These are phyloP conservation scores for Colletotrichum orbiculare DNA, from an alignment of 2,329 filamentous ascomycete species.

Conservation along the genomic window DNA sequence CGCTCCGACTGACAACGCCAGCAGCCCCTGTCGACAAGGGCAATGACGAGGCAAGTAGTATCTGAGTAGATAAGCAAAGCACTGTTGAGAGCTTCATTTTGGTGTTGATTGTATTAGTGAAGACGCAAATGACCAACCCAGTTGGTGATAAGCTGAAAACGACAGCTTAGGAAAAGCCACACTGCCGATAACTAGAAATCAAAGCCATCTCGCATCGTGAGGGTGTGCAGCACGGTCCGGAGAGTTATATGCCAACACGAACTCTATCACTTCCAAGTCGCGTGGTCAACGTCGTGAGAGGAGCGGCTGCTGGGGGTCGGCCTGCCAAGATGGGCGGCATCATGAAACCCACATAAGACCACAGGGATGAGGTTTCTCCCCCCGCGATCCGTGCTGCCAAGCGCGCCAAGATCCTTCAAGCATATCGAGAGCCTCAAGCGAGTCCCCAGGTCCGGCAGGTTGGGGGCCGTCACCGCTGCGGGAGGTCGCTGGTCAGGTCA, in stretches of 20 bases:
- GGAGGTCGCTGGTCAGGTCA: constrained; percentile 23
- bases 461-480: not conserved
- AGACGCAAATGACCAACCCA: constrained; percentile 3
- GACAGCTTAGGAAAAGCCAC: not conserved
- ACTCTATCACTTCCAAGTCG: not conserved
- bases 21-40: not conserved
- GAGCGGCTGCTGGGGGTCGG: not conserved
- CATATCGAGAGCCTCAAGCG: constrained; percentile 16
- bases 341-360: constrained; percentile 35
- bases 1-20: not conserved
- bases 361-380: constrained; percentile 20
- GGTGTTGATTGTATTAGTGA: not conserved
- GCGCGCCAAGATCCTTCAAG: constrained; percentile 23
- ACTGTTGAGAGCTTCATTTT: constrained; percentile 23
- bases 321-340: constrained; percentile 18
- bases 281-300: not conserved
- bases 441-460: not conserved
- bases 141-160: not conserved
- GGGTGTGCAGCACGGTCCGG: not conserved
- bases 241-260: constrained; percentile 17
- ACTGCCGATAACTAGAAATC: not conserved
- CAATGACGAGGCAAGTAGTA: constrained; percentile 4
- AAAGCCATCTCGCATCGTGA: not conserved
- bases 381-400: constrained; percentile 23
- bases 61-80: not conserved